Conservation (phyloP, 345 rosid species). For the Populus tremula region DNA sequence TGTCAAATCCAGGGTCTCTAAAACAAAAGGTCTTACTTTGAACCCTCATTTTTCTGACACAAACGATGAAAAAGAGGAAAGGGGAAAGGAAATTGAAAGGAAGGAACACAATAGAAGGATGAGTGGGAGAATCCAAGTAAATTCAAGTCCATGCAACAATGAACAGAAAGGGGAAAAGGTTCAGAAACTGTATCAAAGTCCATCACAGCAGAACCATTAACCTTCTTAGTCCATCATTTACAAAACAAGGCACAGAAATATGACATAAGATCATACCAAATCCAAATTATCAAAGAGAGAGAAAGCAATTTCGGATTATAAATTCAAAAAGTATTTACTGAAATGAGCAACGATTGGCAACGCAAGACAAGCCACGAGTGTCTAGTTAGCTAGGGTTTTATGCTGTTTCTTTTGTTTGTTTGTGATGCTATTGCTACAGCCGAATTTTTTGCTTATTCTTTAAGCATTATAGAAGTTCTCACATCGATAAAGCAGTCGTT, state of each 20-base stretch:
- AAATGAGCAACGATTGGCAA: constrained; percentile 4
- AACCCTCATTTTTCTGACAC: constrained; percentile 43
- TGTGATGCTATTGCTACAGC: constrained; percentile 15
- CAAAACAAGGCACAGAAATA: neutral
- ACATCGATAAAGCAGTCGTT: constrained; percentile 22
- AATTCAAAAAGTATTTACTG: neutral
- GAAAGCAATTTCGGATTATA: constrained; percentile 9
- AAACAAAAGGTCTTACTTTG: constrained; percentile 41
- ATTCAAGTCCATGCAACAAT: constrained; percentile 1
- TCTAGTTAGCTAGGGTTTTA: constrained; percentile 42
- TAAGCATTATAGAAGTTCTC: constrained; percentile 14
- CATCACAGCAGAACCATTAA: constrained; percentile 17
- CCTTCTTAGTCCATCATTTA: neutral
- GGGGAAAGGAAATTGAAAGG: constrained; percentile 23
- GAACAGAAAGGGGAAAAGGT: constrained; percentile 18
- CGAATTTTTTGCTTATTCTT: constrained; percentile 23
- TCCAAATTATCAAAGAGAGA: neutral
- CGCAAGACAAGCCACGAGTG: constrained; percentile 13
- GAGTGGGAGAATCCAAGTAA: constrained; percentile 11
- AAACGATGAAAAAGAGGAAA: constrained; percentile 6
- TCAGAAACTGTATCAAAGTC: constrained; percentile 25
- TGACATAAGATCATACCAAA: constrained; percentile 10
- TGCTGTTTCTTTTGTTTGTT: constrained; percentile 13
- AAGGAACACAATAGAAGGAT: constrained; percentile 17
- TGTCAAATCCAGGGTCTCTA: constrained; percentile 71